Evolutionary conservation across 805 yeast genomes (phyloP).

Genomic region (Dipodascus albidus): DNA sequence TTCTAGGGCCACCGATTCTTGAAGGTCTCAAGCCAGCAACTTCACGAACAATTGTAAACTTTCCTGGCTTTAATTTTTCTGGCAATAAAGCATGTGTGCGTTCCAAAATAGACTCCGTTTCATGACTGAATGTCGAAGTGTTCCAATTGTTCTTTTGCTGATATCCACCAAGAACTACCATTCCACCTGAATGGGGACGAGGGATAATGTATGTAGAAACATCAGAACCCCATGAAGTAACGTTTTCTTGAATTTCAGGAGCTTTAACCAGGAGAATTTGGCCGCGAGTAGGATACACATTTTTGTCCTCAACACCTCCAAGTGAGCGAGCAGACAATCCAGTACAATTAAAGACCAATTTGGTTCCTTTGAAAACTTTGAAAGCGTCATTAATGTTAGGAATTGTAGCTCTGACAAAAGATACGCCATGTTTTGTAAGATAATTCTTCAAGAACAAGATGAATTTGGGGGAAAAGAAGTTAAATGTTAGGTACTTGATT

Average conservation of each 20-base stretch:
- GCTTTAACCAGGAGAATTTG: constrained; percentile 67
- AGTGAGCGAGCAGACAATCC: constrained; percentile 58
- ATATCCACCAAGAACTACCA: constrained; percentile 67
- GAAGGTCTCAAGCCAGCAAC: constrained; percentile 71
- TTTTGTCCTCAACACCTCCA: constrained; percentile 53
- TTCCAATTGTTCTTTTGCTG: constrained; percentile 53
- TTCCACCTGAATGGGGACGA: constrained; percentile 54
- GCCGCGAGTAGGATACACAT: constrained; percentile 65
- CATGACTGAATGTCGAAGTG: constrained; percentile 43
- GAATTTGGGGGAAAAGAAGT: constrained; percentile 61
- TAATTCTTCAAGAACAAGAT: constrained; percentile 35
- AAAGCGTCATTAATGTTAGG: constrained; percentile 46
- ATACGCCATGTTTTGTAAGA: constrained; percentile 39
- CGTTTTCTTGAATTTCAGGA: constrained; percentile 52
- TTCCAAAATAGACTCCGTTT: constrained; percentile 48
- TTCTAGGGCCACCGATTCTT: constrained; percentile 63
- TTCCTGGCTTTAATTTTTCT: constrained; percentile 32
- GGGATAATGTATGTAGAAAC: constrained; percentile 62
- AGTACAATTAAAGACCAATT: constrained; percentile 60
- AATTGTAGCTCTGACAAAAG: constrained; percentile 35
- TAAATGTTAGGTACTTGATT: constrained; percentile 46
- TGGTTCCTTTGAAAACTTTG: constrained; percentile 21
- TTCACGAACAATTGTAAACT: constrained; percentile 43
- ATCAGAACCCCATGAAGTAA: constrained; percentile 42
- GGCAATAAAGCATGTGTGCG: constrained; percentile 42